Conservation (phyloP, 345 rosid species). For the Euphorbia lathyris region DNA sequence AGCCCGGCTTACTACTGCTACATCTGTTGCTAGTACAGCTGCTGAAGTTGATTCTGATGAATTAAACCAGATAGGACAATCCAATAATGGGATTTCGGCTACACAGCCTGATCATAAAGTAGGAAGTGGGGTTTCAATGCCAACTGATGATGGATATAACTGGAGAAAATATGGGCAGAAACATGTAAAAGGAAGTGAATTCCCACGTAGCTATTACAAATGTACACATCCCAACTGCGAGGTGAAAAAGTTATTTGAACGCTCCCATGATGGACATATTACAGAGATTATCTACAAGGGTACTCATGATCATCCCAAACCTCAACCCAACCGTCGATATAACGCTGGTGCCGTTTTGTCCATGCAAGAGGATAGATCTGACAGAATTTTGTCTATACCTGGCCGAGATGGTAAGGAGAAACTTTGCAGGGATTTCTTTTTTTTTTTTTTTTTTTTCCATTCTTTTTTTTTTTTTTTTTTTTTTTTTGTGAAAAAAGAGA, state of each 20-base stretch:
- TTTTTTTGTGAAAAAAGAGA: no score
- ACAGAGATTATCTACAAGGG: constrained; percentile 94
- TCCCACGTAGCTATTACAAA: constrained; percentile 96
- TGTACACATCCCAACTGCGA: constrained; percentile 98
- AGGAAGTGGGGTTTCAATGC: constrained; percentile 33
- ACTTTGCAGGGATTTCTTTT: constrained; percentile 2
- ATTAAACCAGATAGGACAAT: constrained; percentile 41
- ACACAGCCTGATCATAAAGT: constrained; percentile 62
- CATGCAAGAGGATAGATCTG: constrained; percentile 71
- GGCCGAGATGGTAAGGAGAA: constrained; percentile 60
- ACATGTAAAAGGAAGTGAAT: constrained; percentile 96
- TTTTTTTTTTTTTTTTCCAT: not conserved
- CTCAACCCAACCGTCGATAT: constrained; percentile 78
- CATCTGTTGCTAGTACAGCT: constrained; percentile 42
- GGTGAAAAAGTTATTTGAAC: constrained; percentile 94
- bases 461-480: not conserved
- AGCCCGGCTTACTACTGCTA: constrained; percentile 38
- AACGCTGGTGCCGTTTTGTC: constrained; percentile 56
- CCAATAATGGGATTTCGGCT: constrained; percentile 35
- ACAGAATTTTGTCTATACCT: constrained; percentile 41
- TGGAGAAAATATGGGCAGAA: constrained; percentile 99
- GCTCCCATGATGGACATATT: constrained; percentile 86
- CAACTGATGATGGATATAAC: constrained; percentile 92
- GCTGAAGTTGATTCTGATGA: constrained; percentile 69
- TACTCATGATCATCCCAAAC: constrained; percentile 94